Evolutionary conservation across 805 yeast species (phyloP).

Genomic region (Candida endomychidarum): DNA sequence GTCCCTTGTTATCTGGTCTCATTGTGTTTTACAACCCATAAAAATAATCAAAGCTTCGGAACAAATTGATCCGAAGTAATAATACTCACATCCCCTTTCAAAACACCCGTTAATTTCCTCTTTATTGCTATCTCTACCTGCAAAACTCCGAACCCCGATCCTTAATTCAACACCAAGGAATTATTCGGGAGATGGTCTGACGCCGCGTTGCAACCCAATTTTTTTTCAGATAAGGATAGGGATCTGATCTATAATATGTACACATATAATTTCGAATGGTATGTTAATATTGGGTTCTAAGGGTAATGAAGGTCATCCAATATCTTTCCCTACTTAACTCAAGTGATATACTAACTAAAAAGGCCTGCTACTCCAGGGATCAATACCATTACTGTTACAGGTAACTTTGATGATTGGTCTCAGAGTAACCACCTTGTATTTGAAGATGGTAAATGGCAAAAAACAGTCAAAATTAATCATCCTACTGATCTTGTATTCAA

Average conservation of each 20-base stretch:
- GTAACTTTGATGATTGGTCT: conserved; percentile 43
- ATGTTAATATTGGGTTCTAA: conserved; percentile 5
- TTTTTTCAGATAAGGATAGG: conserved; percentile 8
- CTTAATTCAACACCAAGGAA: not conserved
- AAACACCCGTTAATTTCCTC: too few relatives aligned
- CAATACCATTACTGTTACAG: conserved; percentile 32
- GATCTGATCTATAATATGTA: conserved; percentile 7
- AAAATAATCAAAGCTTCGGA: too few relatives aligned
- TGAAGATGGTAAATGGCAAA: conserved; percentile 19
- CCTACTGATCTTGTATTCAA: conserved; percentile 34
- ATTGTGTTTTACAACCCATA: too few relatives aligned
- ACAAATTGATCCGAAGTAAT: too few relatives aligned
- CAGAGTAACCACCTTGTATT: conserved; percentile 20
- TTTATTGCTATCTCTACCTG: too few relatives aligned
- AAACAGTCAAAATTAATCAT: conserved; percentile 20
- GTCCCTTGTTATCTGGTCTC: too few relatives aligned
- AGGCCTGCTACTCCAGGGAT: conserved; percentile 6
- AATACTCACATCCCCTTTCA: too few relatives aligned
- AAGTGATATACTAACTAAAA: conserved; percentile 7
- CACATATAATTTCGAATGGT: conserved; percentile 16
- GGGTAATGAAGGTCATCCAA: too few relatives aligned
- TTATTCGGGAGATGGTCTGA: conserved; percentile 2
- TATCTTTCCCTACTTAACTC: too few relatives aligned
- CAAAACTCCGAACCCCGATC: not conserved
- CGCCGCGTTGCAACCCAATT: conserved; percentile 8